Base-by-base conservation (phyloP, 768 basidiomycete species). In the Leccinum aurantiacum region DNA sequence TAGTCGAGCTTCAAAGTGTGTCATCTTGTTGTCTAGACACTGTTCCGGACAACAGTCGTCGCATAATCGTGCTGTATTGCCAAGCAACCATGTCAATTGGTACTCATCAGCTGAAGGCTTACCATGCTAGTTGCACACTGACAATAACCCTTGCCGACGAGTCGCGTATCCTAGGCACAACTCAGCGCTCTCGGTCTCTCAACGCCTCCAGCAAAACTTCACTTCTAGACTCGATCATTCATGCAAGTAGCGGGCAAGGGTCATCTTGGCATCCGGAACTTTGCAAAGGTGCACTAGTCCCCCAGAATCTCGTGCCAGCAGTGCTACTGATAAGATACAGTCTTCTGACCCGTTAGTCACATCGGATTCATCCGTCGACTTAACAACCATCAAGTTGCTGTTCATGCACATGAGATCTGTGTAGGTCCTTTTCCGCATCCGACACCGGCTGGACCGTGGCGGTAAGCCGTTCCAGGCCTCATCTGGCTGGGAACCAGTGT, bases 361-460 rank as follows among this genome's bases (percentile, higher is more conserved):
- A 52, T 57, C 49, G 17, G 17, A 54, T 63, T 24, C 35, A 38
- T 24, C 53, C 38, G 65, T 63, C 37, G 57, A 56, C 68, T 52
- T 68, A 59, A 65, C 68, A 25, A 69, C 65, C 63, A 69, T 69
- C 67, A 67, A 19, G 44, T 44, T 44, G 9, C 5, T 44, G 7
- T n/a, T 44, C n/a, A 15, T 31, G 31, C 31, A 31, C 9, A 33
- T 44, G 41, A n/a, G n/a, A 10, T n/a, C 44, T 44, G 41, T 41
- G n/a, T 19, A 10, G n/a, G n/a, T 41, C 41, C 9, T 9, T 41
- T 11, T 44, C 44, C n/a, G n/a, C n/a, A 44, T 44, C 44, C 4
- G 44, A 19, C 44, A 11, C 48, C 8, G 24, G 24, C 48, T 25
- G 3, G 24, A 49, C 15, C 52, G 10, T 24, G 51, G 27, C 35